These are phyloP conservation scores for Eleusine coracana DNA, from an alignment of 176 grass and related monocot species.

Conservation along the genomic window DNA sequence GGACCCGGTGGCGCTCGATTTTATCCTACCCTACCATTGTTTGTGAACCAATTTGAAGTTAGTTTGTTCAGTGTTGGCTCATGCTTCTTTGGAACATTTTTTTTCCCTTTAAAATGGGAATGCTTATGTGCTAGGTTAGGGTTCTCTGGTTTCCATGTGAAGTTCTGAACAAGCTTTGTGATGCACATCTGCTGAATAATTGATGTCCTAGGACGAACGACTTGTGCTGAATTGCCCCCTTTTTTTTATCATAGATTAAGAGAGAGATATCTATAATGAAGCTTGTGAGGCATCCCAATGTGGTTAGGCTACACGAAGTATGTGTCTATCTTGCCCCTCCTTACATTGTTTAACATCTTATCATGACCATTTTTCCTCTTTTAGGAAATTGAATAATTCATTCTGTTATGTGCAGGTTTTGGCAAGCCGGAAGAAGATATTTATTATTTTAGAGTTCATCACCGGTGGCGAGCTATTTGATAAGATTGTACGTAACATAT, in stretches of 20 bases:
- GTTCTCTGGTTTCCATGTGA: background rate
- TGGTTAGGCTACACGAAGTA: constrained; percentile 90
- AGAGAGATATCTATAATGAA: constrained; percentile 99
- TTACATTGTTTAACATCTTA: background rate
- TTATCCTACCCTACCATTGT: background rate
- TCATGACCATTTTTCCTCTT: constrained; percentile 18
- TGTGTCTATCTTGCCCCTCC: background rate
- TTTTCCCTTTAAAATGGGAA: background rate
- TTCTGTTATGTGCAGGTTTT: constrained; percentile 80
- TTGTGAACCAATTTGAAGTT: background rate
- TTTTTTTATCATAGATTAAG: constrained; percentile 71
- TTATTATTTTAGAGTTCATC: constrained; percentile 97
- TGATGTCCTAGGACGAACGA: background rate
- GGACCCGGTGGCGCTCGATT: constrained; percentile 16
- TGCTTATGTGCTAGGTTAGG: background rate
- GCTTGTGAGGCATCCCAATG: constrained; percentile 95
- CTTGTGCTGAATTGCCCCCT: background rate
- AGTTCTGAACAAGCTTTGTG: background rate
- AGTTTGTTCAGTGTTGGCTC: constrained; percentile 4
- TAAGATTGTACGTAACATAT: constrained; percentile 75
- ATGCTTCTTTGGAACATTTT: background rate
- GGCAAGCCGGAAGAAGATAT: constrained; percentile 96
- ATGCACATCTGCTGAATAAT: constrained; percentile 15
- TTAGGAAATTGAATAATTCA: background rate
- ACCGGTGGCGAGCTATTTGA: constrained; percentile 97